These are phyloP conservation scores for Homolaphlyctis polyrhiza DNA, from an alignment of 371 early-diverging fungal genomes.

Conservation along the genomic window DNA sequence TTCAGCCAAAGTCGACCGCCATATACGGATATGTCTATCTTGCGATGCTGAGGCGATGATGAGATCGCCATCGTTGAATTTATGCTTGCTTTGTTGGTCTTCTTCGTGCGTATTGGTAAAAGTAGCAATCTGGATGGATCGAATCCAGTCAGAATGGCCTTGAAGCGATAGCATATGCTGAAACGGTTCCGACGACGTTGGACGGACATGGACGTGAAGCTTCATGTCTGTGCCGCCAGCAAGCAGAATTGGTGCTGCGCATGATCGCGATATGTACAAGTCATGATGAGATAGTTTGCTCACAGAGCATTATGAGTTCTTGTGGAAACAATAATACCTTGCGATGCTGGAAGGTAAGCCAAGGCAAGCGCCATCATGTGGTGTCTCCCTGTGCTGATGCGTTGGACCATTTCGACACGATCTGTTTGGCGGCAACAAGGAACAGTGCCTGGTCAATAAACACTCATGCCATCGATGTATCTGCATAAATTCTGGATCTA, in stretches of 20 bases:
- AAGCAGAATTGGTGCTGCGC: conserved; percentile 63
- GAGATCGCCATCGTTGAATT: conserved; percentile 65
- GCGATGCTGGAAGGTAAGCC: conserved; percentile 61
- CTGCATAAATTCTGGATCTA: not conserved
- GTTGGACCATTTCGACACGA: conserved; percentile 61
- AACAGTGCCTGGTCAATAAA: not conserved
- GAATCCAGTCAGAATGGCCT: conserved; percentile 94
- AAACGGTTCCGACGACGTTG: not conserved
- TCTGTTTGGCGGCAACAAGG: conserved; percentile 38
- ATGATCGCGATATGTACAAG: too few species aligned
- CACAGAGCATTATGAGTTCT: not conserved
- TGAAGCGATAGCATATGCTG: conserved; percentile 53
- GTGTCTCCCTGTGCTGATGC: conserved; percentile 60
- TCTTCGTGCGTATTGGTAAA: conserved; percentile 36
- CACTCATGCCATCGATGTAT: not conserved
- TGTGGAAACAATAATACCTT: conserved; percentile 25
- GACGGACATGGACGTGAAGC: conserved; percentile 56
- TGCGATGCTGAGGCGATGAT: conserved; percentile 86
- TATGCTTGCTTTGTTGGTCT: conserved; percentile 31
- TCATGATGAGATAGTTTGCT: not conserved
- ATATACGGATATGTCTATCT: conserved; percentile 88
- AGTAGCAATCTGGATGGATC: conserved; percentile 70
- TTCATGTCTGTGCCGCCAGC: conserved; percentile 71
- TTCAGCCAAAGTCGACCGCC: conserved; percentile 48
- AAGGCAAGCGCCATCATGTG: conserved; percentile 68